Evolutionary conservation across 148 eudicot species (phyloP), one percentile per base, ranked within the genome.

Genomic region (Cornus controversa): DNA sequence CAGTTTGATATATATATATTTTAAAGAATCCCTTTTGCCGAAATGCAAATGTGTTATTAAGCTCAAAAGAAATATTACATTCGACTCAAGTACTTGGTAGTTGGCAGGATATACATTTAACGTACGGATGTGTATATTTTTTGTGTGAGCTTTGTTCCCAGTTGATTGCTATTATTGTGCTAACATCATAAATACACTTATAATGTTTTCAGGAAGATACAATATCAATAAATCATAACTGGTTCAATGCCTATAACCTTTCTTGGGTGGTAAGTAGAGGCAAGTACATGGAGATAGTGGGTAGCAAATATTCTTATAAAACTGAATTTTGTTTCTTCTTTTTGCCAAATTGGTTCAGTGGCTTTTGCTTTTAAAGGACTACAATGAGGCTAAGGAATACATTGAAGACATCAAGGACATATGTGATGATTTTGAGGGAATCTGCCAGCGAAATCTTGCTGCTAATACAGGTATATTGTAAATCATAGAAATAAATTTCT

Each of bases 401-500:
- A 96, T 96, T 72, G 98, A 91, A 83, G 99, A 93, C 75, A 81
- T 96, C 71, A 91, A 87, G 82, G 95, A 92, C 77, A 90, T 93
- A 82, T 86, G 93, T 84, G 99, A 92, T 81, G 95, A 93, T 81
- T 96, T 93, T 85, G 99, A 96, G 91, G 90, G 85, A 75, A 90
- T 96, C 70, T 96, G 99, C 87, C 99, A 93, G 84, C 87, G 92
- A 20, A 96, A 96, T 86, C 99, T 96, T 80, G 98, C 97, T 70
- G 98, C 97, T 76, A 96, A 96, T 84, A 90, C 99, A 76, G 99
- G 99, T 96, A 80, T 47, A 50, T 36, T 60, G 47, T 68, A 57
- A 57, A 53, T 22, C 31, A 24, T 2, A 50, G 57, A 16, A 50
- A 16, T 18, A 50, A 50, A 50, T 50, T 45, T 45, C 15, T 50